These are phyloP conservation scores for Atractiella rhizophila DNA, from an alignment of 768 basidiomycete genomes.

Conservation along the genomic window DNA sequence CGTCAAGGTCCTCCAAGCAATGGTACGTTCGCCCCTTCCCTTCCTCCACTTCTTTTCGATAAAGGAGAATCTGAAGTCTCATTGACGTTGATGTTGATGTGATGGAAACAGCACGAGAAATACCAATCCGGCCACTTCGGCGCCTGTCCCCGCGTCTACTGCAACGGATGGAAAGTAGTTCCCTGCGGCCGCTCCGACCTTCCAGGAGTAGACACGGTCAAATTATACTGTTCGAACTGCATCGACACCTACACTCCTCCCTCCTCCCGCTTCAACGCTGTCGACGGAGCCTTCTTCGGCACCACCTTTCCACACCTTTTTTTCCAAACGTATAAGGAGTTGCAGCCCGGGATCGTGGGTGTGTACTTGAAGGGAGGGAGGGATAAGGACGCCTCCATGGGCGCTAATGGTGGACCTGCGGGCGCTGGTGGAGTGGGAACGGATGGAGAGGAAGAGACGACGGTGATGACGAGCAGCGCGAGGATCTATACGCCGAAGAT, in stretches of 20 bases:
- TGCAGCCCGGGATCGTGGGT: no score
- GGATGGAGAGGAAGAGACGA: slow-evolving; percentile 2
- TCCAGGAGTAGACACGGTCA: slow-evolving; percentile 89
- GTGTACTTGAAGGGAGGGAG: no score
- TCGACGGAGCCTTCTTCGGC: slow-evolving; percentile 97
- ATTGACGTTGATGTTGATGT: not conserved
- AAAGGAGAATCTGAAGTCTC: not conserved
- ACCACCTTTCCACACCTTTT: slow-evolving; percentile 96
- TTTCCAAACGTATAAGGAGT: slow-evolving; percentile 89
- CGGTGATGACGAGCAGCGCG: slow-evolving; percentile 18
- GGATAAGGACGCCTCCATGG: no score
- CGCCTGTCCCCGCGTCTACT: slow-evolving; percentile 83
- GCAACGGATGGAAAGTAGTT: slow-evolving; percentile 61
- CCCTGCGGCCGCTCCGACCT: slow-evolving; percentile 89
- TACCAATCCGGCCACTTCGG: slow-evolving; percentile 82
- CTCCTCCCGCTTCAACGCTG: slow-evolving; percentile 77
- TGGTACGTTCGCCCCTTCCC: slow-evolving; percentile 34
- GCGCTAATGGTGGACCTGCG: slow-evolving; percentile 21
- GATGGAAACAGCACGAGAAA: slow-evolving; percentile 50
- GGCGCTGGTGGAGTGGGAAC: not conserved
- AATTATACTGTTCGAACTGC: slow-evolving; percentile 92
- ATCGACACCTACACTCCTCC: slow-evolving; percentile 91
- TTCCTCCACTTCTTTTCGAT: not conserved
- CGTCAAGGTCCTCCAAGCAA: slow-evolving; percentile 74
- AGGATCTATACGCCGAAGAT: slow-evolving; percentile 71